Percentiles rank a stretch among this genome's conserved stretches.
Evolutionary conservation across 2,329 filamentous ascomycete species (phyloP).

Genomic region (Seiridium cupressi): DNA sequence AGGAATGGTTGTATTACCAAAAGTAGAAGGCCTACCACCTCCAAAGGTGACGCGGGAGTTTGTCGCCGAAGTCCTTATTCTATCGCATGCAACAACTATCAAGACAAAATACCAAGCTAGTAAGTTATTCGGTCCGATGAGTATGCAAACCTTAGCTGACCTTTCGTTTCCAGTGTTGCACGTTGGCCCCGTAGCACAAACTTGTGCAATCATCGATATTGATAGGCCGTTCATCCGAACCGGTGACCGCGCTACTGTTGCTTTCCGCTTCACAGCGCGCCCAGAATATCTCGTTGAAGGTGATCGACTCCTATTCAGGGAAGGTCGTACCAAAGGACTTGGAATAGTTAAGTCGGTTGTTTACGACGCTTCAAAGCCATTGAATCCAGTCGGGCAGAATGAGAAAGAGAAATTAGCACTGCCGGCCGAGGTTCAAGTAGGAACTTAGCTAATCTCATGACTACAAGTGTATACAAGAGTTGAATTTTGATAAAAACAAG

Average conservation of each 20-base stretch:
- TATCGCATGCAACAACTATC: conserved; percentile 95
- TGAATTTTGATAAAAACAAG: too few relatives aligned
- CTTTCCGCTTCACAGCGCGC: conserved; percentile 90
- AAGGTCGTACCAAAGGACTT: conserved; percentile 91
- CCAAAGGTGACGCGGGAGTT: conserved; percentile 76
- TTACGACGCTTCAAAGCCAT: conserved; percentile 67
- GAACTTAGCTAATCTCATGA: background rate
- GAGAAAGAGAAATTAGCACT: background rate
- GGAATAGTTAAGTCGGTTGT: conserved; percentile 91
- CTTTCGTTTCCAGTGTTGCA: conserved; percentile 63
- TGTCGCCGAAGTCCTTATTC: conserved; percentile 84
- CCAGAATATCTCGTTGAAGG: conserved; percentile 90
- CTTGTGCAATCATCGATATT: conserved; percentile 95
- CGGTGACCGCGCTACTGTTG: conserved; percentile 89
- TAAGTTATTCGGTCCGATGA: background rate
- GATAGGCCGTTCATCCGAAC: conserved; percentile 94
- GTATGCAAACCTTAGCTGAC: background rate
- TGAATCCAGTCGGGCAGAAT: conserved; percentile 20
- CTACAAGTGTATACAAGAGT: too few relatives aligned
- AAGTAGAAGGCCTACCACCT: conserved; percentile 67
- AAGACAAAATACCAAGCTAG: conserved; percentile 94
- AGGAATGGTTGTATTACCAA: conserved; percentile 94
- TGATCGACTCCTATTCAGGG: conserved; percentile 87
- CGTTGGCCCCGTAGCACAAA: conserved; percentile 91
- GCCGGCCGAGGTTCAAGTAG: background rate